phyloP scores from a whole-genome alignment of 768 basidiomycete genomes.

The Leucocoprinus leucothites region DNA sequence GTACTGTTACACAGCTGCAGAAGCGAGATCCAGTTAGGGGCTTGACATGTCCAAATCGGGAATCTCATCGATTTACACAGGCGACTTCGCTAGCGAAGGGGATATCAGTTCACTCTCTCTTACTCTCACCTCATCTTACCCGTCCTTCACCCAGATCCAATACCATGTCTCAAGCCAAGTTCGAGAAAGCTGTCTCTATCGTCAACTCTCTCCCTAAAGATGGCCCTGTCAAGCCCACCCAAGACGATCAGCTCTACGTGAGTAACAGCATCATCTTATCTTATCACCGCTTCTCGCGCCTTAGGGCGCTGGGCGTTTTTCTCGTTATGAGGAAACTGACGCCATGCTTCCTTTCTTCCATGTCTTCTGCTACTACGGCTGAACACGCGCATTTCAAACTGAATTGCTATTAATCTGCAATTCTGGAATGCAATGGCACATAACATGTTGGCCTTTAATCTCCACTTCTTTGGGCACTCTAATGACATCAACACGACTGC shows the following conservation, averaged over 20 bases:
- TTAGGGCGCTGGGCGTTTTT: background rate
- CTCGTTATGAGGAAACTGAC: background rate
- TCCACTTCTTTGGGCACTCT: too few species aligned
- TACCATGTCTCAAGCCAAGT: constrained; percentile 68
- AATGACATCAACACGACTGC: too few species aligned
- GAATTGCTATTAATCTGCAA: background rate
- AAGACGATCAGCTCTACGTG: constrained; percentile 79
- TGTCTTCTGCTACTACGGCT: background rate
- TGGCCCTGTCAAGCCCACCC: constrained; percentile 71
- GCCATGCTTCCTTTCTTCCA: background rate
- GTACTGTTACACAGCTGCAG: too few species aligned
- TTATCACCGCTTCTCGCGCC: constrained; percentile 13
- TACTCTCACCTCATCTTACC: background rate
- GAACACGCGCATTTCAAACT: too few species aligned
- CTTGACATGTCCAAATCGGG: too few species aligned
- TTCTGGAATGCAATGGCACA: too few species aligned
- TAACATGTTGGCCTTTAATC: too few species aligned
- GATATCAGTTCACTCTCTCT: too few species aligned
- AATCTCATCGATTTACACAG: too few species aligned
- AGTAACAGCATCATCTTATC: constrained; percentile 25
- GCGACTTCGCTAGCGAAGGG: too few species aligned
- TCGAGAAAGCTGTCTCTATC: constrained; percentile 72
- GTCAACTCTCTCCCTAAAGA: constrained; percentile 70
- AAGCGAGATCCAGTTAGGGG: too few species aligned
- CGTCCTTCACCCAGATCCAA: background rate